Base-by-base conservation (phyloP, 2,329 filamentous ascomycete genomes). In the Drechslera avenae region DNA sequence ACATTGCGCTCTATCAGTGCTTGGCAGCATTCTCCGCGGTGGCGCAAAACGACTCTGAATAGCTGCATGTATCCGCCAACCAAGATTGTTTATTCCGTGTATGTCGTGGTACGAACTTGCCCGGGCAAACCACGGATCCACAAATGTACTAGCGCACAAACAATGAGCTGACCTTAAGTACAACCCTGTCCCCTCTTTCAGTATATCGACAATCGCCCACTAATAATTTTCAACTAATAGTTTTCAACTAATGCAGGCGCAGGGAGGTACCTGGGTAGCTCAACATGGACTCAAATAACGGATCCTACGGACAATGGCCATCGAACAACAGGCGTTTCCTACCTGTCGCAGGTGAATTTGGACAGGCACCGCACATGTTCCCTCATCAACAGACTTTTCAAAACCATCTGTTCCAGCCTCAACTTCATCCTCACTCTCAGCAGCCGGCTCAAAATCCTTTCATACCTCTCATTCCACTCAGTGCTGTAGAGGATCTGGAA, bases 231-330 rank as follows among this genome's bases (percentile, higher is more conserved):
- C 39, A 34, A 54, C 57, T 59, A 52, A 60, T 36, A 23, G 9
- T 23, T 8, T 8, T 23, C 9, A 8, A 23, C 21, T 23, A 23
- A 23, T 7, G 35, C 39, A 47, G 19, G 36, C 42, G 40, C 46
- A 39, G 34, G n/a, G n/a, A 21, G 41, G 14, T 13, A 28, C 8
- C 23, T 28, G 7, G 39, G 39, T 21, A 47, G 26, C 52, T 19
- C 46, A 55, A 14, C 19, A 71, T 71, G 68, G 51, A 62, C 28
- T 43, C 57, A 17, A 57, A 56, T 35, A 54, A 61, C 47, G 50
- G 52, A 30, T 66, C 57, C 37, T 59, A 59, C 10, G 52, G 61
- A 39, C 57, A 59, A 36, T 68, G 66, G 65, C 44, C 52, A 21
- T 50, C 56, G 34, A 55, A 54, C 34, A 42, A 52, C 34, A 58